A percentile compares a stretch with the other conserved stretches of the same genome.
Conservation (phyloP, 345 rosid species). For the Dipteronia sinensis region DNA sequence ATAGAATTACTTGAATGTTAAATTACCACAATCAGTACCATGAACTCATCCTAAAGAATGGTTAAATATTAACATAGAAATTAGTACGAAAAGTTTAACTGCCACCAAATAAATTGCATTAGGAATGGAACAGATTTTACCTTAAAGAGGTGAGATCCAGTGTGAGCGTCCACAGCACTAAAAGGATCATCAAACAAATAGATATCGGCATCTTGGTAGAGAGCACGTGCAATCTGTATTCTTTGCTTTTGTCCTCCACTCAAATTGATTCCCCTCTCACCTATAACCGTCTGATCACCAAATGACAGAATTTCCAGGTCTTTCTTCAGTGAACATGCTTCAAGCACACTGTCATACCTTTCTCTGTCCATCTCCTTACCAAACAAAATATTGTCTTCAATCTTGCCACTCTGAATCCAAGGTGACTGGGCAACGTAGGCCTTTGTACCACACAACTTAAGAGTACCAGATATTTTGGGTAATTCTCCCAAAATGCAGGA, state of each 20-base stretch:
- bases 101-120: not conserved
- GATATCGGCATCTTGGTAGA: slow-evolving; percentile 84
- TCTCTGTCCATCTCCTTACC: slow-evolving; percentile 72
- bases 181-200: slow-evolving; percentile 91
- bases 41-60: not conserved
- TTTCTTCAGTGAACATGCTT: slow-evolving; percentile 68
- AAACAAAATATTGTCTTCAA: slow-evolving; percentile 83
- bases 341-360: slow-evolving; percentile 58
- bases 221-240: slow-evolving; percentile 80
- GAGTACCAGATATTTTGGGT: slow-evolving; percentile 60
- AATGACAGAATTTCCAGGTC: slow-evolving; percentile 72
- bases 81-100: not conserved
- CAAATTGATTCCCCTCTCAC: slow-evolving; percentile 85
- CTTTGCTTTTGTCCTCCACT: slow-evolving; percentile 94
- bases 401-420: slow-evolving; percentile 87
- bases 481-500: slow-evolving; percentile 73
- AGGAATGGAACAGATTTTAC: slow-evolving; percentile 26
- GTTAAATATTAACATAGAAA: not conserved
- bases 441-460: slow-evolving; percentile 64
- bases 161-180: slow-evolving; percentile 90
- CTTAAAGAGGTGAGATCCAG: slow-evolving; percentile 83
- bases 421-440: slow-evolving; percentile 87
- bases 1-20: not conserved
- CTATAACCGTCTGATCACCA: slow-evolving; percentile 83
- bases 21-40: not conserved